Evolutionary conservation across 148 eudicot species (phyloP), one percentile per base, ranked within the genome.

Genomic region (Camellia granthamiana): DNA sequence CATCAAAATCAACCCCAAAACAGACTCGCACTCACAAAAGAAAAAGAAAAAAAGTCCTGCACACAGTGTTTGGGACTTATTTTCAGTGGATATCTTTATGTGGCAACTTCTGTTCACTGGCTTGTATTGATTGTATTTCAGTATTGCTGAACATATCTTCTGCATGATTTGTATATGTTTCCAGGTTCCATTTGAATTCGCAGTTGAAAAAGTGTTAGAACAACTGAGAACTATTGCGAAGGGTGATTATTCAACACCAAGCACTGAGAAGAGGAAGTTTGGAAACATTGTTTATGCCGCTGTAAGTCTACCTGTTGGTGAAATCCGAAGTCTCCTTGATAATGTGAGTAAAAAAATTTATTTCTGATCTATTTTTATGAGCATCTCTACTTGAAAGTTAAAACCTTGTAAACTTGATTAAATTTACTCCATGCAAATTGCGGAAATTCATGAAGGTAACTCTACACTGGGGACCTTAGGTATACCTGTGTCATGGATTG

Each of bases 261-360:
- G 38, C 38, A 30, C 38, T 30, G 38, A 30, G 38, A 30, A 67
- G 84, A 85, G 87, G 86, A 87, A 83, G 77, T 74, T 91, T 60
- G 99, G 98, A 41, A 83, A 89, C 84, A 92, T 93, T 72, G 85
- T 88, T 52, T 96, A 80, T 85, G 97, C 99, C 73, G 97, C 95
- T 79, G 89, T 91, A 77, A 89, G 78, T 85, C 81, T 96, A 62
- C 93, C 99, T 16, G 87, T 88, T 68, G 60, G 79, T 64, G 91
- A 92, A 49, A 87, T 95, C 68, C 62, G 54, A 15, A 78, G 68
- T 74, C 87, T 92, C 76, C 82, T 95, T 52, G 44, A 59, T 51
- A 82, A 80, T 72, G 97, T 93, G 82, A 91, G 95, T 90, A 30
- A 9, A 56, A 9, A 56, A 12, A 3, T 8, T 69, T 77, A 44